These are phyloP conservation scores for Dillenia turbinata DNA, from an alignment of 164 flowering plant genomes.

Conservation along the genomic window DNA sequence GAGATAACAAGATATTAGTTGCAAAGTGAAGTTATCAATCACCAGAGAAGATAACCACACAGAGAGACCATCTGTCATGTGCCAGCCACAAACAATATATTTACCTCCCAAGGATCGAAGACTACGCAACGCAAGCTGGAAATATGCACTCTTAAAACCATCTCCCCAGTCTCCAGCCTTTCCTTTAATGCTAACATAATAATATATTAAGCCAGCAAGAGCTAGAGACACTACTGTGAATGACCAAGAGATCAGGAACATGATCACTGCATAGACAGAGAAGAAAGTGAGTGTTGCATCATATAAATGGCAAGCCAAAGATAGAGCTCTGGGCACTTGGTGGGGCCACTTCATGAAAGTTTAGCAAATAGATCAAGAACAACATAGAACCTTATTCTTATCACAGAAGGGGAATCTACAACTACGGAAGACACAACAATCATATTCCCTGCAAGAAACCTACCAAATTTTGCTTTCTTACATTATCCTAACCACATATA, in stretches of 20 bases:
- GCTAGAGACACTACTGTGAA: slow-evolving; percentile 94
- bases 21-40: background rate
- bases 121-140: slow-evolving; percentile 96
- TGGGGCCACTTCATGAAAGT: too few relatives aligned
- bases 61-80: background rate
- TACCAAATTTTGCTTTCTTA: too few relatives aligned
- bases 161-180: slow-evolving; percentile 99
- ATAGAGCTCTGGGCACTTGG: too few relatives aligned
- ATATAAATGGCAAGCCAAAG: too few relatives aligned
- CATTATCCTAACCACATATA: too few relatives aligned
- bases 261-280: slow-evolving; percentile 71
- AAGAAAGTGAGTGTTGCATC: too few relatives aligned
- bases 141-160: slow-evolving; percentile 99
- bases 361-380: too few relatives aligned
- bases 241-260: slow-evolving; percentile 99
- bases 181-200: slow-evolving; percentile 92
- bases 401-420: too few relatives aligned
- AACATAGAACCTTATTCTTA: too few relatives aligned
- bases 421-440: slow-evolving; percentile 1
- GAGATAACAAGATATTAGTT: slow-evolving; percentile 1
- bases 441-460: too few relatives aligned
- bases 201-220: slow-evolving; percentile 92
- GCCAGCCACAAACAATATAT: slow-evolving; percentile 4
- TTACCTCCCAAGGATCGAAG: slow-evolving; percentile 97
- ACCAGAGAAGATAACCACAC: background rate